Evolutionary conservation across 2,329 filamentous ascomycete species (phyloP), one percentile per base, ranked within the genome.

Genomic region (Aureobasidium sp.): DNA sequence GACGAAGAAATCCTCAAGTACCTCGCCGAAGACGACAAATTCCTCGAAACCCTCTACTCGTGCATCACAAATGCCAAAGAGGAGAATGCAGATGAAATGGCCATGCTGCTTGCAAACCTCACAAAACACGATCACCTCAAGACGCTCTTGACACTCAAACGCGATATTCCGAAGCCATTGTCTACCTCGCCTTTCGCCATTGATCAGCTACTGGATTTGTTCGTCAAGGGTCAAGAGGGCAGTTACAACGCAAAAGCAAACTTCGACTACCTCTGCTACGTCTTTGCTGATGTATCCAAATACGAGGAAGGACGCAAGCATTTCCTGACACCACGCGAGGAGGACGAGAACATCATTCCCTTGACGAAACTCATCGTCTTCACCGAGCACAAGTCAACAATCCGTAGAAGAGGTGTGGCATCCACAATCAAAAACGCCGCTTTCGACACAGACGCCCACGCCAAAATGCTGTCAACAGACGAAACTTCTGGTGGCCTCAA

Each of bases 81-180:
- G 76, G 86, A 88, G 36, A 95, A 95, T 75, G 94, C 93, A 61
- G 92, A 98, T 75, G 87, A 96, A 47, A 82, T 97, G 53, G 90
- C 94, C 53, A 98, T 98, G 94, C 87, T 99, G 18, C 86, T 98
- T 29, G 94, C 96, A 77, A 99, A 99, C 75, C 84, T 99, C 62
- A 88, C 91, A 67, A 98, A 98, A 81, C 91, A 88, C 68, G 90
- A 95, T 71, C 85, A 85, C 8, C 79, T 97, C 65, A 91, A 91
- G 69, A 85, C 86, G 50, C 83, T 98, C 6, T 79, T 95, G 15
- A 83, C 85, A 6, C 83, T 92, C 64, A 92, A 91, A 73, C 91
- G 94, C 69, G 81, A 87, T 9, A 78, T 91, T 0, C 92, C 94
- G 3, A 87, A 90, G 64, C 84, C 85, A 20, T 87, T 97, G 9